phyloP scores from a whole-genome alignment of 495 filamentous ascomycete genomes.

The Trichocladium antarcticum region DNA sequence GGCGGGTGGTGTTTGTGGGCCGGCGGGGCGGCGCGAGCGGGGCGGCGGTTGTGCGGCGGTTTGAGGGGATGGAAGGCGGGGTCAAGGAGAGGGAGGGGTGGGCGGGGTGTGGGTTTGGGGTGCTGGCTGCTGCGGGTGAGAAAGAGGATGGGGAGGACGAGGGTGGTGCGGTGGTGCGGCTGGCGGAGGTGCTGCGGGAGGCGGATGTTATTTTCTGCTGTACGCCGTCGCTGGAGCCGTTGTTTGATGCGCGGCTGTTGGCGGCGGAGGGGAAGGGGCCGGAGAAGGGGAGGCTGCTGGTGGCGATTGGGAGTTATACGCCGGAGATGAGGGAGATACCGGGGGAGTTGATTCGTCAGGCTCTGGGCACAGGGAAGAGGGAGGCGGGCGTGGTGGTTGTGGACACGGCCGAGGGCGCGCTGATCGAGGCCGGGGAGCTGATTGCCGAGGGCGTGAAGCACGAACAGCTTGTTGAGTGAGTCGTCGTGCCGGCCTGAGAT shows the following conservation, averaged over 20 bases:
- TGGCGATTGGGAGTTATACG: constrained; percentile 76
- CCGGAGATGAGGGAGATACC: constrained; percentile 79
- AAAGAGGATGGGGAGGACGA: constrained; percentile 64
- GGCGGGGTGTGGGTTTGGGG: constrained; percentile 51
- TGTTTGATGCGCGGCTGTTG: constrained; percentile 45
- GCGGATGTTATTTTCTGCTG: constrained; percentile 72
- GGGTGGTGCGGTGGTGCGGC: constrained; percentile 56
- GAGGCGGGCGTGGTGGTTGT: constrained; percentile 54
- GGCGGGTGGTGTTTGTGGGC: constrained; percentile 70
- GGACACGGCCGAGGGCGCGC: constrained; percentile 47
- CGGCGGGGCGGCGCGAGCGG: constrained; percentile 31
- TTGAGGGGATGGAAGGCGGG: constrained; percentile 43
- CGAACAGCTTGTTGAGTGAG: constrained; percentile 64
- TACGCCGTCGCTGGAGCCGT: constrained; percentile 36
- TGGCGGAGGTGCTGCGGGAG: constrained; percentile 54
- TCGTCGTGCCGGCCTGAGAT: background rate
- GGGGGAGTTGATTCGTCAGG: constrained; percentile 58
- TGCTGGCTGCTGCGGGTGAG: constrained; percentile 47
- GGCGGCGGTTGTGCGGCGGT: constrained; percentile 42
- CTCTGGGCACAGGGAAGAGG: constrained; percentile 41
- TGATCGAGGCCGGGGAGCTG: constrained; percentile 83
- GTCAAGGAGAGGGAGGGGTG: constrained; percentile 44
- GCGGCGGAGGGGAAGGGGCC: constrained; percentile 62
- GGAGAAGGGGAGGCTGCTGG: constrained; percentile 64
- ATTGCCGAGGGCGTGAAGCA: constrained; percentile 62